A percentile compares a stretch with the other conserved stretches of the same genome.
phyloP scores from a whole-genome alignment of 225 moss, liverwort and hornwort species.

The Takakia lepidozioides region DNA sequence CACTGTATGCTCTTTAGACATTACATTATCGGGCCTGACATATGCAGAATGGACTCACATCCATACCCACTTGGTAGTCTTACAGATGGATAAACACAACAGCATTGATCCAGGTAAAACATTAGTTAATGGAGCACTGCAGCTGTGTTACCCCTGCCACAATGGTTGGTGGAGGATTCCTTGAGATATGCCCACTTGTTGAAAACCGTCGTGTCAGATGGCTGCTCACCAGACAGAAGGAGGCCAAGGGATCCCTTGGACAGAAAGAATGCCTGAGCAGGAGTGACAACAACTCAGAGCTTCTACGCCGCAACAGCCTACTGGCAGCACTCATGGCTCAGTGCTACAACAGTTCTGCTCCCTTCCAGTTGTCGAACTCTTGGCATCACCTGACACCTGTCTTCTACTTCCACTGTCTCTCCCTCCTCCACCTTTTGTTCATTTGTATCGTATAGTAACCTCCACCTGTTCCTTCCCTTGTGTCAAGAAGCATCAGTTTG shows the following conservation, averaged over 20 bases:
- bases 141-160: constrained; percentile 22
- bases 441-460: neutral
- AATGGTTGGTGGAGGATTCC: constrained; percentile 11
- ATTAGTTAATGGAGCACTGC: neutral
- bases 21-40: no score
- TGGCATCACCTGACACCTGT: neutral
- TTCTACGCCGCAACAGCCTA: constrained; percentile 49
- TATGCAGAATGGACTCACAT: no score
- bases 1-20: no score
- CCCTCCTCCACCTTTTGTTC: neutral
- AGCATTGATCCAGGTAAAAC: neutral
- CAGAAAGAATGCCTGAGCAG: constrained; percentile 37
- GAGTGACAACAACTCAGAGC: constrained; percentile 21
- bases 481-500: no score
- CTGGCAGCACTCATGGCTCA: constrained; percentile 47
- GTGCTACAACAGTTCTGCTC: neutral
- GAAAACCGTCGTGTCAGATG: constrained; percentile 21
- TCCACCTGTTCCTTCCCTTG: no score
- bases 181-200: constrained; percentile 22
- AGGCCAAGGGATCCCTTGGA: constrained; percentile 18
- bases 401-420: neutral
- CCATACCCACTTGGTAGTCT: no score
- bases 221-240: constrained; percentile 13
- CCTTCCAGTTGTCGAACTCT: neutral
- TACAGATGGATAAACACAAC: no score